phyloP scores from a whole-genome alignment of 192 early-diverging fungal species.

The Coemansia sp. region DNA sequence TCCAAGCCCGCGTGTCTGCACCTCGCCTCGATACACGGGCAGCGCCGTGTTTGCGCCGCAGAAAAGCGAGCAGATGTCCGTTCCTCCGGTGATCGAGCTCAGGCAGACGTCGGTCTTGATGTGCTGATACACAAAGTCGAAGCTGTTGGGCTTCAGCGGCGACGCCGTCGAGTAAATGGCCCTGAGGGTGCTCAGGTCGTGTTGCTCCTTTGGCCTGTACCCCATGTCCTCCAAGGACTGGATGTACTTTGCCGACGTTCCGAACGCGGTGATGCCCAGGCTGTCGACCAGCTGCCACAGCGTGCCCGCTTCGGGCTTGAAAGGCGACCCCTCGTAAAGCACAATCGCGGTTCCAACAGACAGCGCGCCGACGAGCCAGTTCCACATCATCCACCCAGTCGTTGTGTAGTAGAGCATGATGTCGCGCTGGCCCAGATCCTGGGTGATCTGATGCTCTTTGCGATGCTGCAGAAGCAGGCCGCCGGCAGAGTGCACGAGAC shows the following conservation, averaged over 20 bases:
- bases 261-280: constrained; percentile 81
- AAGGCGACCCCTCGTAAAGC: constrained; percentile 91
- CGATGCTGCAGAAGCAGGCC: constrained; percentile 89
- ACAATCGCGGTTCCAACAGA: constrained; percentile 75
- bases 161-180: constrained; percentile 92
- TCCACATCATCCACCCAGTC: constrained; percentile 99
- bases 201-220: constrained; percentile 61
- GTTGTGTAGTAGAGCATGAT: constrained; percentile 88
- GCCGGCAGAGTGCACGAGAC: constrained; percentile 90
- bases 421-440: constrained; percentile 69
- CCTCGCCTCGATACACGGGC: constrained; percentile 91
- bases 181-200: constrained; percentile 63
- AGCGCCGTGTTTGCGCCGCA: constrained; percentile 85
- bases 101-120: constrained; percentile 84
- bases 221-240: constrained; percentile 78
- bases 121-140: constrained; percentile 83
- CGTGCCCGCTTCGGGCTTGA: constrained; percentile 71
- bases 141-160: constrained; percentile 88
- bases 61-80: constrained; percentile 96
- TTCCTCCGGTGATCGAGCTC: constrained; percentile 95
- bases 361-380: constrained; percentile 89
- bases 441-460: constrained; percentile 92
- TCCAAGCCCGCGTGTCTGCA: constrained; percentile 87
- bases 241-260: constrained; percentile 94
- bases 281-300: constrained; percentile 80